Percentiles rank a stretch among this genome's conserved stretches.
Conservation (phyloP, 1,284 basidiomycete genomes). For the Cryptococcus deneoformans region DNA sequence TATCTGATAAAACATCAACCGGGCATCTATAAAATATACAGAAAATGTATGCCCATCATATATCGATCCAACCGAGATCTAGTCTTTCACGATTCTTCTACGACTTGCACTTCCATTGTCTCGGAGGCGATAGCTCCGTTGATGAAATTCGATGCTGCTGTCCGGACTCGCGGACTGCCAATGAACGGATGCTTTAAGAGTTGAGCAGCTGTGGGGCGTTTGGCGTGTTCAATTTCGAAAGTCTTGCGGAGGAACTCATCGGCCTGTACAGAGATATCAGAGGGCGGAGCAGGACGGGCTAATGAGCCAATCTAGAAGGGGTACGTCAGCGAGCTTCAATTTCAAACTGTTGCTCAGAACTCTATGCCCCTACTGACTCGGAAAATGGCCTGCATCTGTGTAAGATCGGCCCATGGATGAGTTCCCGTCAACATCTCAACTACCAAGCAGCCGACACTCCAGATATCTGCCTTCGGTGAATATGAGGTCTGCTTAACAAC, state of each 20-base stretch:
- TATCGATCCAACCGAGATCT: no score
- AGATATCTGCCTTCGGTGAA: conserved; percentile 95
- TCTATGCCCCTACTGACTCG: conserved; percentile 58
- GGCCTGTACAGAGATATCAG: conserved; percentile 81
- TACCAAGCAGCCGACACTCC: conserved; percentile 95
- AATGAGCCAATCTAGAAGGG: conserved; percentile 73
- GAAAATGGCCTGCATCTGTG: conserved; percentile 99
- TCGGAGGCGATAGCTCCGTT: no score
- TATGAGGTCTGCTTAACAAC: conserved; percentile 93
- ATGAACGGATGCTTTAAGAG: conserved; percentile 76
- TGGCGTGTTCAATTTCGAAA: conserved; percentile 78
- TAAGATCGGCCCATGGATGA: conserved; percentile 94
- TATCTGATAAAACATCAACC: no score
- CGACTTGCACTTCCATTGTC: no score
- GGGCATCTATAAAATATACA: no score
- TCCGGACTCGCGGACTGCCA: neutral
- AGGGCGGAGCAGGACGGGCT: conserved; percentile 76
- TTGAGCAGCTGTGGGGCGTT: conserved; percentile 74
- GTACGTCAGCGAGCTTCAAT: neutral
- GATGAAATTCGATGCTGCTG: no score
- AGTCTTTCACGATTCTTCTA: no score
- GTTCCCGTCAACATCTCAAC: conserved; percentile 99
- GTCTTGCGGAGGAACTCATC: conserved; percentile 79
- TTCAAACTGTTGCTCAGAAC: neutral
- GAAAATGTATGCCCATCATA: no score